Conservation (phyloP, 2,329 filamentous ascomycete species). For the Hypoxylon sp. region DNA sequence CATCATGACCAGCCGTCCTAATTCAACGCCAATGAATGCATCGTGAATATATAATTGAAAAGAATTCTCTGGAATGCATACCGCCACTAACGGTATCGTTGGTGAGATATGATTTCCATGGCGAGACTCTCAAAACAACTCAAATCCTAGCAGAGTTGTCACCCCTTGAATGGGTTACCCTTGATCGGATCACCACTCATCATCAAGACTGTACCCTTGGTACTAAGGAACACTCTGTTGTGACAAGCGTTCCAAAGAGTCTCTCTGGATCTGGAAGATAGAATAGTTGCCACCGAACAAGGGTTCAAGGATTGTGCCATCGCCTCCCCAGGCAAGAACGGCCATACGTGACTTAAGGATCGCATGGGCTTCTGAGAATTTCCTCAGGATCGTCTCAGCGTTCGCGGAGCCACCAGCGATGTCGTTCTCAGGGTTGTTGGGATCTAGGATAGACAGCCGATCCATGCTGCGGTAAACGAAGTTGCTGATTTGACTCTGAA, state of each 20-base stretch:
- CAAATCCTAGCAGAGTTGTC: background rate
- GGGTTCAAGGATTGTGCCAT: constrained; percentile 75
- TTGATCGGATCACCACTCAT: constrained; percentile 1
- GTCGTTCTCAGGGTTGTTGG: constrained; percentile 87
- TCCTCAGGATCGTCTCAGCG: constrained; percentile 75
- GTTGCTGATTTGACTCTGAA: constrained; percentile 61
- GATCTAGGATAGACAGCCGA: constrained; percentile 90
- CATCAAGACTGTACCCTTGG: background rate
- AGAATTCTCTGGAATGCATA: constrained; percentile 6
- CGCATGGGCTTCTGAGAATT: constrained; percentile 77
- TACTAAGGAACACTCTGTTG: constrained; percentile 52
- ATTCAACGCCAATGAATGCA: constrained; percentile 25
- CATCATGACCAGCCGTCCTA: constrained; percentile 19
- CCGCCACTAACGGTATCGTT: constrained; percentile 3
- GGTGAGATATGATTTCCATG: background rate
- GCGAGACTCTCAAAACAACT: background rate
- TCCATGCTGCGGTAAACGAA: constrained; percentile 73
- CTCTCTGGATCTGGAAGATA: constrained; percentile 78
- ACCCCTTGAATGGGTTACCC: background rate
- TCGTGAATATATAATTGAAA: constrained; percentile 10
- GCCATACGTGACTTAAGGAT: constrained; percentile 72
- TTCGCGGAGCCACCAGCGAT: constrained; percentile 89
- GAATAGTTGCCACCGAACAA: constrained; percentile 86
- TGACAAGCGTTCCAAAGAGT: constrained; percentile 71
- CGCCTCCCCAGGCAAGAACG: constrained; percentile 59